A percentile compares a stretch with the other conserved stretches of the same genome.
Conservation (phyloP, 176 grass and related monocot species). For the Carex scoparia region DNA sequence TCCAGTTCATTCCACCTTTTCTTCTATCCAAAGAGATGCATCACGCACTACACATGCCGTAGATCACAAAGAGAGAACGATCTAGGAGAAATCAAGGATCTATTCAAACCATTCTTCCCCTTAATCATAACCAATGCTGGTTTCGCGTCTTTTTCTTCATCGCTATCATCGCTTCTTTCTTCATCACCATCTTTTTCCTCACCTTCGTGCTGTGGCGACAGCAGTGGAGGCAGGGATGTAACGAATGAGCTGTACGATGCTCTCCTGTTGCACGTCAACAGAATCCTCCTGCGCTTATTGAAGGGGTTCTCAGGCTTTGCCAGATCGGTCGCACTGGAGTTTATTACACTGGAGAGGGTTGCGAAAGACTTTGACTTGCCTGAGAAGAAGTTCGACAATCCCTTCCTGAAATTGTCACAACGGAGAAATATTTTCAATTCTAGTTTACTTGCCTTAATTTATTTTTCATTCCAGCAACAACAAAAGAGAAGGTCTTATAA, state of each 20-base stretch:
- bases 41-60: conserved; percentile 23
- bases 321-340: conserved; percentile 44
- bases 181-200: conserved; percentile 18
- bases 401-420: conserved; percentile 47
- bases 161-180: background rate
- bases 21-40: conserved; percentile 2
- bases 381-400: conserved; percentile 89
- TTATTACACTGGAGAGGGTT: conserved; percentile 53
- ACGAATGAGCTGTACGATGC: conserved; percentile 50
- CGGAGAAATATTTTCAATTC: background rate
- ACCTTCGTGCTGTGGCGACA: conserved; percentile 8
- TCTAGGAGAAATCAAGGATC: conserved; percentile 30
- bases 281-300: conserved; percentile 82
- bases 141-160: background rate
- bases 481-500: too few relatives aligned
- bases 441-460: too few relatives aligned
- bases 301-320: conserved; percentile 92
- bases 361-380: conserved; percentile 97
- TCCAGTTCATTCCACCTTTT: background rate
- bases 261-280: conserved; percentile 54
- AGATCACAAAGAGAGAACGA: conserved; percentile 41
- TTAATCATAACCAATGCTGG: background rate
- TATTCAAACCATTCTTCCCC: background rate
- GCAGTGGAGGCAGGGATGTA: conserved; percentile 48
- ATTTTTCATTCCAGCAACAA: too few relatives aligned